Conservation (phyloP, 768 basidiomycete species). For the Agrocybe chaxingu region DNA sequence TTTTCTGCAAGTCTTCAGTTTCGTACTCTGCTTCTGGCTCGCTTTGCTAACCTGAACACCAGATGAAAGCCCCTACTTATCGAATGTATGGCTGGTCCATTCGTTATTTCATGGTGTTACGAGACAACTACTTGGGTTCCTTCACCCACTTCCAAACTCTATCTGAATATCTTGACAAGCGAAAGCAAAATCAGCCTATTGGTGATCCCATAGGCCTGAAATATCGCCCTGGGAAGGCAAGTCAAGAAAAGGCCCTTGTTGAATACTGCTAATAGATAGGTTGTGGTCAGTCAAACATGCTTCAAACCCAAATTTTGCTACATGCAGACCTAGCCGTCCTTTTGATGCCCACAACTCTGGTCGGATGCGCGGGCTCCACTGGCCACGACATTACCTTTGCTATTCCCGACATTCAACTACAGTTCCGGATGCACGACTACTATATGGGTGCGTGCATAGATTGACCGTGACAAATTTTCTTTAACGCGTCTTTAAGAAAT, state of each 20-base stretch:
- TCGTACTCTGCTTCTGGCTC: not conserved
- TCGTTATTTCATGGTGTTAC: slow-evolving; percentile 82
- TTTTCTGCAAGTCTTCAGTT: slow-evolving; percentile 46
- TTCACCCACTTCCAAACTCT: slow-evolving; percentile 93
- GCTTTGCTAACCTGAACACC: not conserved
- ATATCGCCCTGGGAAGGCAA: slow-evolving; percentile 76
- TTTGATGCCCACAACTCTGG: slow-evolving; percentile 63
- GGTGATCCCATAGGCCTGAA: slow-evolving; percentile 83
- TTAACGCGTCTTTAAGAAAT: slow-evolving; percentile 51
- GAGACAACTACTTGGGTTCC: slow-evolving; percentile 91
- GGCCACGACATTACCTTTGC: slow-evolving; percentile 39
- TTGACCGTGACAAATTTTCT: not conserved
- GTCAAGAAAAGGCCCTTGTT: slow-evolving; percentile 9
- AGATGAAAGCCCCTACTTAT: slow-evolving; percentile 45
- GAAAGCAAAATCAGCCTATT: slow-evolving; percentile 49
- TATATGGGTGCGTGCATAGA: slow-evolving; percentile 66
- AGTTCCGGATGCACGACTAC: slow-evolving; percentile 79
- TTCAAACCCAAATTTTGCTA: slow-evolving; percentile 69
- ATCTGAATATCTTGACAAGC: slow-evolving; percentile 78
- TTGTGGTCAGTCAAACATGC: slow-evolving; percentile 65
- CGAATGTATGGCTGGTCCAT: slow-evolving; percentile 85
- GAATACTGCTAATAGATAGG: not conserved
- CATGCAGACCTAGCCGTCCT: slow-evolving; percentile 50
- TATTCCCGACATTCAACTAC: slow-evolving; percentile 69
- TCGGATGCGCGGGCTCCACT: slow-evolving; percentile 34